These are phyloP conservation scores for Aspergillus cristatus DNA, from an alignment of 495 filamentous ascomycete species.

Conservation along the genomic window DNA sequence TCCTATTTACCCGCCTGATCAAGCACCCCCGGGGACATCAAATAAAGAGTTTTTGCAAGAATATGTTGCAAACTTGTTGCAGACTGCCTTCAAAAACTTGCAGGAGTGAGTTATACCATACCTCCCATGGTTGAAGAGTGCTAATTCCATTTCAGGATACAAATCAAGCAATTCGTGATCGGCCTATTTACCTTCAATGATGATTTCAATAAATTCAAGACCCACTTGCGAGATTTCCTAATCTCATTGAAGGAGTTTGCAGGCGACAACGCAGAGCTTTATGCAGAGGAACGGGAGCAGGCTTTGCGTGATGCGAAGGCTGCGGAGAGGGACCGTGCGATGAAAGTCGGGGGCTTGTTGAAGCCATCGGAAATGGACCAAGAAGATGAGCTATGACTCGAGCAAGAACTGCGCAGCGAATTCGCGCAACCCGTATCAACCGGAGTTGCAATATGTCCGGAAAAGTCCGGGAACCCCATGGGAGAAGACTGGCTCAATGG, in stretches of 20 bases:
- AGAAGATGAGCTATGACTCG: conserved; percentile 90
- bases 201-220: conserved; percentile 81
- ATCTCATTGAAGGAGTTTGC: conserved; percentile 94
- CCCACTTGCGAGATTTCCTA: conserved; percentile 90
- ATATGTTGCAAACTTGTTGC: conserved; percentile 77
- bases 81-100: conserved; percentile 87
- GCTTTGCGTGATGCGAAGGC: conserved; percentile 66
- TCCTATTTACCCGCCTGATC: conserved; percentile 74
- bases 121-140: neutral
- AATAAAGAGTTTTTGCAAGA: conserved; percentile 85
- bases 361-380: conserved; percentile 88
- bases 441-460: conserved; percentile 5
- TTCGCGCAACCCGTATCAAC: conserved; percentile 17
- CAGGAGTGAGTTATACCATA: conserved; percentile 60
- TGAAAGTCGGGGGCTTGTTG: conserved; percentile 83
- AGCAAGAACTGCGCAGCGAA: conserved; percentile 55
- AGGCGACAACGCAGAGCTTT: conserved; percentile 80
- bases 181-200: conserved; percentile 74
- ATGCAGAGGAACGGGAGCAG: conserved; percentile 85
- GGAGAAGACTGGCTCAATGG: conserved; percentile 26
- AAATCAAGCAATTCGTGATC: conserved; percentile 84
- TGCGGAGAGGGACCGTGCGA: conserved; percentile 76
- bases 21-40: conserved; percentile 70
- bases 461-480: conserved; percentile 3
- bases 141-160: conserved; percentile 50